Conservation (phyloP, 1,139 yeast species). For the Barnettozyma hawaiiensis region DNA sequence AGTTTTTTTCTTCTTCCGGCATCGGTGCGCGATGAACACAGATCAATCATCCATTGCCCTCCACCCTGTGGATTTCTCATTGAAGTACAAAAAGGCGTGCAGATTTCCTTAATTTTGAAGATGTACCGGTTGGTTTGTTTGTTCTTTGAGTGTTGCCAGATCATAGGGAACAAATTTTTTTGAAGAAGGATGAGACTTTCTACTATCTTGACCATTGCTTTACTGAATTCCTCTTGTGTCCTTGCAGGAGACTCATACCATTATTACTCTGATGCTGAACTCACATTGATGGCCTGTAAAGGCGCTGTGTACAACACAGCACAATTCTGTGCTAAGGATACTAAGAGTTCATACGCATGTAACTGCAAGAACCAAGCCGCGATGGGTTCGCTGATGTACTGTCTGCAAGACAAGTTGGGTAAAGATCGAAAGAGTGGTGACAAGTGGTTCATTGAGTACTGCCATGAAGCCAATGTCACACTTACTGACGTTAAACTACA, state of each 20-base stretch:
- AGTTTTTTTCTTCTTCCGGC: neutral
- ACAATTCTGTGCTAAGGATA: slow-evolving; percentile 22
- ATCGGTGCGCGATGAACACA: neutral
- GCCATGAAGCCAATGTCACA: slow-evolving; percentile 15
- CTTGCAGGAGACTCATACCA: slow-evolving; percentile 13
- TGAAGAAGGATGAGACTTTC: neutral
- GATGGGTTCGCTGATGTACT: slow-evolving; percentile 26
- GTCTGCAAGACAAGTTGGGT: slow-evolving; percentile 22
- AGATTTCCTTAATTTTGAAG: neutral
- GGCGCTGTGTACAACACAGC: slow-evolving; percentile 22
- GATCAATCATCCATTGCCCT: too few species aligned
- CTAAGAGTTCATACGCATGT: slow-evolving; percentile 20
- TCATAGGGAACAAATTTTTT: neutral
- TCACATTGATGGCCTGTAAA: slow-evolving; percentile 24
- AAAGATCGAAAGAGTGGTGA: slow-evolving; percentile 12
- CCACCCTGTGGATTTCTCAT: neutral
- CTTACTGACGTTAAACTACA: slow-evolving; percentile 32
- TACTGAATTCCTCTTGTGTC: slow-evolving; percentile 1
- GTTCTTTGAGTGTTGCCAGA: neutral
- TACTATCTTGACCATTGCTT: neutral
- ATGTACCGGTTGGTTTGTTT: neutral
- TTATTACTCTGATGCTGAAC: slow-evolving; percentile 19
- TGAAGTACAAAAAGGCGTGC: neutral
- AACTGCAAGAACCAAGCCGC: slow-evolving; percentile 26
- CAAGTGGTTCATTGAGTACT: slow-evolving; percentile 17